Percentiles rank a stretch among this genome's conserved stretches.
These are phyloP conservation scores for Solanum commersonii DNA, from an alignment of 257 asterid genomes.

Conservation along the genomic window DNA sequence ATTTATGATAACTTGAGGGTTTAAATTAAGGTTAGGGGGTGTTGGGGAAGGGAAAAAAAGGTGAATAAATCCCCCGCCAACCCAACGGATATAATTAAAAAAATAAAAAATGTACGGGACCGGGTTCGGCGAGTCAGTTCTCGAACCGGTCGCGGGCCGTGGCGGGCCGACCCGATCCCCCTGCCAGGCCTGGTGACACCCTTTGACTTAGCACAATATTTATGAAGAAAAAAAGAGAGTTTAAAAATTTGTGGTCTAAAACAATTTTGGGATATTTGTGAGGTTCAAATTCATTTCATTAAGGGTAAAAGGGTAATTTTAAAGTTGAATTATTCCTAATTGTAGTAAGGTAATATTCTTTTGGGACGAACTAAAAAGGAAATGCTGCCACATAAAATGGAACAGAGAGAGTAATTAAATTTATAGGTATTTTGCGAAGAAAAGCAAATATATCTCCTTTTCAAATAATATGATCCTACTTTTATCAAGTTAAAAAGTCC, in stretches of 20 bases:
- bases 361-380: not conserved
- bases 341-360: not conserved
- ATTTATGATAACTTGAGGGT: too few relatives aligned
- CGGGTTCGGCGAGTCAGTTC: too few relatives aligned
- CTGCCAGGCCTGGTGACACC: not conserved
- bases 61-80: too few relatives aligned
- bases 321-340: not conserved
- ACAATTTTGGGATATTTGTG: not conserved
- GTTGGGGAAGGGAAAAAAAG: too few relatives aligned
- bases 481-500: not conserved
- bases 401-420: too few relatives aligned
- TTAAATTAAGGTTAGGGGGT: too few relatives aligned
- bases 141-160: too few relatives aligned
- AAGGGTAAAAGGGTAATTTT: not conserved
- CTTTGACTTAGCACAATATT: not conserved
- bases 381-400: not conserved
- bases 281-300: not conserved
- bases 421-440: not conserved
- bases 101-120: too few relatives aligned
- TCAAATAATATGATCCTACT: not conserved
- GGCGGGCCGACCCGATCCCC: too few relatives aligned
- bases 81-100: too few relatives aligned
- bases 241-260: too few relatives aligned
- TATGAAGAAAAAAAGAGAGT: too few relatives aligned
- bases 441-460: not conserved